phyloP scores from a whole-genome alignment of 345 rosid genomes.

The Boechera divaricarpa region DNA sequence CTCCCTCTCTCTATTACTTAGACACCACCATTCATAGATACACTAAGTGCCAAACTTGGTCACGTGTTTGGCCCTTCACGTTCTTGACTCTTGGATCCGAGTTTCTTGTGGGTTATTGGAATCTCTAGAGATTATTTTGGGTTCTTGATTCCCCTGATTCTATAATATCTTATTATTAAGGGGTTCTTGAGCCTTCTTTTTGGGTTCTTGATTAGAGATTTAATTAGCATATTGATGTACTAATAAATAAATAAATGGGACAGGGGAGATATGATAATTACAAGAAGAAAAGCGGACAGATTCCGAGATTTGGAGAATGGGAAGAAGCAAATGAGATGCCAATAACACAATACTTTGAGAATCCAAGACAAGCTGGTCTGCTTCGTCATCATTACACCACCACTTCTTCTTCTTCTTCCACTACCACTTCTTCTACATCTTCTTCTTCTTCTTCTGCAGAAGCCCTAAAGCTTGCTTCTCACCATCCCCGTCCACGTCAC shows the following conservation, averaged over 20 bases:
- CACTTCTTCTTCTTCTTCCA: constrained; percentile 33
- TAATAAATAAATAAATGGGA: constrained; percentile 6
- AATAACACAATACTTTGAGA: constrained; percentile 91
- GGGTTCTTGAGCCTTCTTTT: constrained; percentile 7
- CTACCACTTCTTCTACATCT: constrained; percentile 27
- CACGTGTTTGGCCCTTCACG: constrained; percentile 33
- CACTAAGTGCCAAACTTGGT: constrained; percentile 29
- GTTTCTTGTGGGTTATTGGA: constrained; percentile 26
- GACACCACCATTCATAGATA: constrained; percentile 8
- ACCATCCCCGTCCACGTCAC: constrained; percentile 41
- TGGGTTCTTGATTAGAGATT: constrained; percentile 13
- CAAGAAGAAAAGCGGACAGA: constrained; percentile 75
- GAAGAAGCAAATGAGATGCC: constrained; percentile 82
- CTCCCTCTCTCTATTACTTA: not conserved
- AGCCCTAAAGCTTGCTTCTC: constrained; percentile 43
- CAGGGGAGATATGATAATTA: constrained; percentile 46
- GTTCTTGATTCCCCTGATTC: not conserved
- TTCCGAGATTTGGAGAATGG: constrained; percentile 95
- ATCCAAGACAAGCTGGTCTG: constrained; percentile 90
- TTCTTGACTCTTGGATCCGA: constrained; percentile 21
- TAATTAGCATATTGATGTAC: constrained; percentile 7
- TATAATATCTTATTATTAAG: not conserved
- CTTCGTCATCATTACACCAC: constrained; percentile 43
- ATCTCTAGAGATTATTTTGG: not conserved
- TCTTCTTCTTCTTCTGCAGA: constrained; percentile 46